Evolutionary conservation across 257 asterid species (phyloP).

Genomic region (Penstemon eatonii): DNA sequence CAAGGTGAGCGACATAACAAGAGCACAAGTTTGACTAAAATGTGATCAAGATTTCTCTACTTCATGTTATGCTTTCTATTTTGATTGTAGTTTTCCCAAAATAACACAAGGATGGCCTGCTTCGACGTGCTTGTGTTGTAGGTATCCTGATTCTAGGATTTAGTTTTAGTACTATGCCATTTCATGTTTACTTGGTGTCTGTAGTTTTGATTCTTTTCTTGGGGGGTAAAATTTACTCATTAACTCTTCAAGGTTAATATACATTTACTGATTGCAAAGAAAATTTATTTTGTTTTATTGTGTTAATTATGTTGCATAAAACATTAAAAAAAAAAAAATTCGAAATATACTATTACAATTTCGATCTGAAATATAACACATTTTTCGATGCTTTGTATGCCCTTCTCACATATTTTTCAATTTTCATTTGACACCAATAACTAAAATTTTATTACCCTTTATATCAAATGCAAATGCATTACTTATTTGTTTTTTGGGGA

Average conservation of each 20-base stretch:
- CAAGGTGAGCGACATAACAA: slow-evolving; percentile 15
- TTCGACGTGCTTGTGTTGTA: not conserved
- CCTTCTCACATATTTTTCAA: too few relatives aligned
- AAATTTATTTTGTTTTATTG: not conserved
- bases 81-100: slow-evolving; percentile 7
- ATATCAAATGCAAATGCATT: too few relatives aligned
- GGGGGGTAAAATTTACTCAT: not conserved
- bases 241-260: slow-evolving; percentile 8
- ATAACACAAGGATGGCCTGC: not conserved
- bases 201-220: not conserved
- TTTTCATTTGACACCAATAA: too few relatives aligned
- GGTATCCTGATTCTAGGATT: not conserved
- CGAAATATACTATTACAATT: too few relatives aligned
- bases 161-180: slow-evolving; percentile 6
- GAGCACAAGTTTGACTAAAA: slow-evolving; percentile 10
- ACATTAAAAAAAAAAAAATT: too few relatives aligned
- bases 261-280: not conserved
- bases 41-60: slow-evolving; percentile 6
- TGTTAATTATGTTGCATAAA: not conserved
- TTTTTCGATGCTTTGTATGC: too few relatives aligned
- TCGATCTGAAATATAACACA: too few relatives aligned
- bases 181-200: not conserved
- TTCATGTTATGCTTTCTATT: slow-evolving; percentile 5
- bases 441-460: too few relatives aligned
- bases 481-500: too few relatives aligned